Percentiles rank a stretch among this genome's conserved stretches.
Evolutionary conservation across 768 basidiomycete genomes (phyloP).

Genomic region (Lentinula raphanica): DNA sequence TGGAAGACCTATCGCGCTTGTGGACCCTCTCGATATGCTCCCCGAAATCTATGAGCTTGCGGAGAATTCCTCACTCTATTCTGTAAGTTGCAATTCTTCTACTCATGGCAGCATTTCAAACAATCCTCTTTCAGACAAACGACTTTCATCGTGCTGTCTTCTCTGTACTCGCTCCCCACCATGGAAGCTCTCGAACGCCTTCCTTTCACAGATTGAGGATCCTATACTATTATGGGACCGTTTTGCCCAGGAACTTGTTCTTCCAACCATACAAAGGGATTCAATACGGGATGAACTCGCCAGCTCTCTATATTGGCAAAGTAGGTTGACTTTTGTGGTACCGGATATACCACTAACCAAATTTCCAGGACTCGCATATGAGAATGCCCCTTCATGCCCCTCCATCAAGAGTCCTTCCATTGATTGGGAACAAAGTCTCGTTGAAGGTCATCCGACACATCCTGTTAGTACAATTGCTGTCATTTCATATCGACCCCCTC

Average conservation of each 20-base stretch:
- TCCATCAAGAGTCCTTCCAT: constrained; percentile 35
- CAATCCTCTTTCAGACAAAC: background rate
- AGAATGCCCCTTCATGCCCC: constrained; percentile 37
- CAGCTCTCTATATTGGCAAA: constrained; percentile 41
- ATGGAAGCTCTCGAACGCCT: constrained; percentile 31
- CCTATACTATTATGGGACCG: constrained; percentile 38
- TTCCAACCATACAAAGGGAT: constrained; percentile 24
- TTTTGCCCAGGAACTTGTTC: constrained; percentile 32
- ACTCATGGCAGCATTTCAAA: background rate
- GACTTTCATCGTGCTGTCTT: constrained; percentile 20
- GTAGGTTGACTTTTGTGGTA: constrained; percentile 19
- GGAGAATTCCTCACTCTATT: constrained; percentile 7
- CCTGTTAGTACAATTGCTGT: constrained; percentile 31
- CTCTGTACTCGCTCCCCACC: constrained; percentile 27
- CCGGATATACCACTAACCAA: background rate
- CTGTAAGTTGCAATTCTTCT: constrained; percentile 11
- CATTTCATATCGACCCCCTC: background rate
- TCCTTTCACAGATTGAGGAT: constrained; percentile 23
- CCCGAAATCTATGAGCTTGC: constrained; percentile 35
- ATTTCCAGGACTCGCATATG: constrained; percentile 32
- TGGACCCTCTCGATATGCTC: constrained; percentile 57
- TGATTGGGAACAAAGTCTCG: constrained; percentile 55
- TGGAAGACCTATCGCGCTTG: constrained; percentile 38
- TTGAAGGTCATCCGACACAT: constrained; percentile 56
- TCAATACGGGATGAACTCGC: constrained; percentile 35